Conservation (phyloP, 202 grass and related monocot species). For the Tripidium arundinaceum region DNA sequence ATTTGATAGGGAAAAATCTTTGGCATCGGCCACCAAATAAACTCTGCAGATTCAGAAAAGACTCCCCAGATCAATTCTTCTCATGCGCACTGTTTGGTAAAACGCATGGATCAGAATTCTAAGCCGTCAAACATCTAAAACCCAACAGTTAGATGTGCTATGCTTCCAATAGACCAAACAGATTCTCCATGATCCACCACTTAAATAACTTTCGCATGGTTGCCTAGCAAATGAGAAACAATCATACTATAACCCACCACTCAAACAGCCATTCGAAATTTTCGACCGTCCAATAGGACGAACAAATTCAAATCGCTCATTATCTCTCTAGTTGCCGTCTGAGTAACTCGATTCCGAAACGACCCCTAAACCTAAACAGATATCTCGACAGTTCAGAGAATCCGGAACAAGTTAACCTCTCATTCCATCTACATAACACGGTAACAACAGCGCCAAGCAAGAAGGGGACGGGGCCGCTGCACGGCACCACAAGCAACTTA, state of each 20-base stretch:
- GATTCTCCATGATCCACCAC: background rate
- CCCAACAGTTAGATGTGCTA: background rate
- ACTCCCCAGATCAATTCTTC: background rate
- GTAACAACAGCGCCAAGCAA: background rate
- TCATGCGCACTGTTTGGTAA: background rate
- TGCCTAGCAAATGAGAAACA: background rate
- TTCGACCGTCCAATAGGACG: background rate
- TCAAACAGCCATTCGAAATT: background rate
- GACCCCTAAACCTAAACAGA: background rate
- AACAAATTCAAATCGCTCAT: background rate
- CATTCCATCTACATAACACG: background rate
- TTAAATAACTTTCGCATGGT: background rate
- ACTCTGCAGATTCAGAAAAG: background rate
- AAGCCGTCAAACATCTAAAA: background rate
- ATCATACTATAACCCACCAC: background rate
- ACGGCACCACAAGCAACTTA: slow-evolving; percentile 9
- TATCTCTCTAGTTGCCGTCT: background rate
- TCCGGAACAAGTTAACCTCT: background rate
- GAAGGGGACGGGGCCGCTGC: too few relatives aligned
- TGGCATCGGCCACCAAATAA: background rate
- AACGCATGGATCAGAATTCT: background rate
- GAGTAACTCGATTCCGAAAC: background rate
- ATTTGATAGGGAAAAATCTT: background rate
- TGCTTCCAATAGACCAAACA: background rate
- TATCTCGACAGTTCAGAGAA: background rate